A percentile compares a stretch with the other conserved stretches of the same genome.
Conservation (phyloP, 2,329 filamentous ascomycete species). For the Paecilomyces sp. region DNA sequence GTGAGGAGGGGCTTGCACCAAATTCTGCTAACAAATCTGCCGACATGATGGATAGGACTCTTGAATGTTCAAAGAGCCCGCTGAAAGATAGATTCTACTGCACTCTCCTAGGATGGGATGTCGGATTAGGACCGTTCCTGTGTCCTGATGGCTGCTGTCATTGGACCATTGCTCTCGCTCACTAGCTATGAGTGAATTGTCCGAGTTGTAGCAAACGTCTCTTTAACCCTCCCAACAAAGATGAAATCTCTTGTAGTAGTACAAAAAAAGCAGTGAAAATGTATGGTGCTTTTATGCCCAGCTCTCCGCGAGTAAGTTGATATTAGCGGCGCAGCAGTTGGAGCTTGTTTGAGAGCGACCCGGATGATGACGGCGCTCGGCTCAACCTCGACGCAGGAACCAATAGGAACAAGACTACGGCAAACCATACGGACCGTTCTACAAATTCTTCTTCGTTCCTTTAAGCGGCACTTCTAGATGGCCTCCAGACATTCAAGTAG, state of each 20-base stretch:
- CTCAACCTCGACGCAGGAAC: background rate
- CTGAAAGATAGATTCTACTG: background rate
- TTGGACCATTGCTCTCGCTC: background rate
- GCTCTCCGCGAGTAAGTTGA: background rate
- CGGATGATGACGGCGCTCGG: background rate
- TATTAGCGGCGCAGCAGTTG: background rate
- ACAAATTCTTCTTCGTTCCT: background rate
- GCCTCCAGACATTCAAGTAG: background rate
- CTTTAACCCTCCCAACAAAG: background rate
- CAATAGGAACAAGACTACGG: background rate
- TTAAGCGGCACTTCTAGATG: background rate
- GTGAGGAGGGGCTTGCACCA: conserved; percentile 19
- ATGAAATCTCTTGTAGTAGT: background rate
- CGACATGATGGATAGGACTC: conserved; percentile 36
- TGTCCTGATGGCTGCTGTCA: background rate
- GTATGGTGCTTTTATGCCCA: background rate
- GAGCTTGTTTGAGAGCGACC: background rate
- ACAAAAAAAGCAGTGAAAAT: background rate
- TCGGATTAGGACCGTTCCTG: background rate
- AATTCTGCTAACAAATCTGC: conserved; percentile 50
- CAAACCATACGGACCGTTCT: background rate
- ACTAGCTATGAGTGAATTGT: background rate
- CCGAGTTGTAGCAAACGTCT: background rate
- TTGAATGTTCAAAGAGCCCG: background rate
- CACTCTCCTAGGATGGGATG: background rate